phyloP scores from a whole-genome alignment of 768 basidiomycete genomes.

The Calocybe indica region DNA sequence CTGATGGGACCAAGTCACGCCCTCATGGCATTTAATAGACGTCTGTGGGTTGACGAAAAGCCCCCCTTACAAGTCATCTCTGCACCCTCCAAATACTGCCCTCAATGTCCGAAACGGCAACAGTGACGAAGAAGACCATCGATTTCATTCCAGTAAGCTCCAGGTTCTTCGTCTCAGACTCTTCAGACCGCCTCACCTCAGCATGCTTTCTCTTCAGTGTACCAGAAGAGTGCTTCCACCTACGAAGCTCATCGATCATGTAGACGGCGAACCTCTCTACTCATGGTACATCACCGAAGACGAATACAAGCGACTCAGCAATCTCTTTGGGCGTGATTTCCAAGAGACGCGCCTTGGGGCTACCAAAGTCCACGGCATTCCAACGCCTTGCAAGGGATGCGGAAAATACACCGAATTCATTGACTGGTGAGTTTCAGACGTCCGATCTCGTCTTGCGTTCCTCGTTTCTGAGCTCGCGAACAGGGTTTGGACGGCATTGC shows the following conservation, averaged over 20 bases:
- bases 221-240: not conserved
- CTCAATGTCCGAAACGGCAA: too few species aligned
- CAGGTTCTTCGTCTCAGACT: not conserved
- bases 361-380: not conserved
- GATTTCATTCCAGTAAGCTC: not conserved
- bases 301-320: not conserved
- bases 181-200: not conserved
- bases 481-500: slow-evolving; percentile 2
- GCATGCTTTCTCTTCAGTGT: not conserved
- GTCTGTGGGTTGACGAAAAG: too few species aligned
- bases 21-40: too few species aligned
- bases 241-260: not conserved
- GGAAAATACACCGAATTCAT: slow-evolving; percentile 1
- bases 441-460: not conserved
- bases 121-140: not conserved
- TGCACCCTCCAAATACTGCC: too few species aligned
- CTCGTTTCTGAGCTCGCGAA: not conserved
- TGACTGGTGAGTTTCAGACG: not conserved
- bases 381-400: not conserved
- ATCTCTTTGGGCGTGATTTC: slow-evolving; percentile 1
- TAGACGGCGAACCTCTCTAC: not conserved
- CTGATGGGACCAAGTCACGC: too few species aligned
- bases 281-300: slow-evolving; percentile 1
- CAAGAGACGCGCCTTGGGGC: not conserved
- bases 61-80: too few species aligned